Conservation (phyloP, 768 basidiomycete species). For the Leccinum longicurvipes region DNA sequence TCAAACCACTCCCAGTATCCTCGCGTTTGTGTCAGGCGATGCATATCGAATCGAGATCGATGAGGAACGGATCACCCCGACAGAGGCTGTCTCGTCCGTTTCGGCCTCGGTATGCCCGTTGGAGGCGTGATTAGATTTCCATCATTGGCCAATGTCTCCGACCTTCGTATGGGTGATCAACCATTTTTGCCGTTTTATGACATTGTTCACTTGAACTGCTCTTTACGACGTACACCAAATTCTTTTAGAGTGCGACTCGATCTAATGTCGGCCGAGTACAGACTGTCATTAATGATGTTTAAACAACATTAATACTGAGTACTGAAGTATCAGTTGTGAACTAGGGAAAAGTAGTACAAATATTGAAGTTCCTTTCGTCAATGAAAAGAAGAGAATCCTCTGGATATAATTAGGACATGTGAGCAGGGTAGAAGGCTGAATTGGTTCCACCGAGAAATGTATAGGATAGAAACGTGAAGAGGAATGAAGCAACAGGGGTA, state of each 20-base stretch:
- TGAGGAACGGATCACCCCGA: background rate
- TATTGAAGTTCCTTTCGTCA: slow-evolving; percentile 22
- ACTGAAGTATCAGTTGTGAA: slow-evolving; percentile 20
- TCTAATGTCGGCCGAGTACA: slow-evolving; percentile 15
- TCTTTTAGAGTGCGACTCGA: background rate
- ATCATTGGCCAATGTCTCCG: background rate
- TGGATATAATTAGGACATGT: slow-evolving; percentile 7
- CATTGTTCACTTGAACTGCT: background rate
- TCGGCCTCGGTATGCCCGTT: background rate
- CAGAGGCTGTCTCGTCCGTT: background rate
- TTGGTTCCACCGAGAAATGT: slow-evolving; percentile 17
- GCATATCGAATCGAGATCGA: background rate
- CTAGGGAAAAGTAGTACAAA: slow-evolving; percentile 29
- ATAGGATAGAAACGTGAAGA: slow-evolving; percentile 7
- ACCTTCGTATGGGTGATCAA: background rate
- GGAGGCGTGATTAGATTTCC: background rate
- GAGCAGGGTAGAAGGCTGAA: background rate
- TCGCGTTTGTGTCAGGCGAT: background rate
- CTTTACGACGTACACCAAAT: background rate
- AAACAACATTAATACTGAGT: slow-evolving; percentile 33
- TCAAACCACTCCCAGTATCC: background rate
- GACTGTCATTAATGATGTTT: slow-evolving; percentile 29
- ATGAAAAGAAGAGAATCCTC: slow-evolving; percentile 6
- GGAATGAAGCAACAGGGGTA: slow-evolving; percentile 18
- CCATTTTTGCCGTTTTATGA: background rate